Base-by-base conservation (phyloP, 495 filamentous ascomycete genomes). In the Platismatia glauca region DNA sequence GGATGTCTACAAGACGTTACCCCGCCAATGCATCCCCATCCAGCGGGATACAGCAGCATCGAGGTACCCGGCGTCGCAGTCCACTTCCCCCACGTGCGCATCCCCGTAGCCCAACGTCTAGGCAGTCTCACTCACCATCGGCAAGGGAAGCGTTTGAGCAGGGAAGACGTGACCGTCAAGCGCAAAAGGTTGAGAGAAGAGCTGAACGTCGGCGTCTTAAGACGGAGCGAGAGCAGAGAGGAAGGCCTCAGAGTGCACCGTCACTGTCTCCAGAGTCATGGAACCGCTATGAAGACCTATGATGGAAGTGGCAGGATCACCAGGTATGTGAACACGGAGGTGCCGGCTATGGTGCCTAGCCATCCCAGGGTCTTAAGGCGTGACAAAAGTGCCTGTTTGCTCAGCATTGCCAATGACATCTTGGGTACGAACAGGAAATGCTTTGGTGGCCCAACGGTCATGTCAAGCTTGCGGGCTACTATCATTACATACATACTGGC, bases 161-260 rank as follows among this genome's bases (percentile, higher is more conserved):
- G 48, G 52, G 43, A 34, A 39, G 35, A 12, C 58, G 29, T 33
- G 58, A 61, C 38, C 63, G 63, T 56, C 57, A 59, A 38, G 24
- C 39, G 20, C 41, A 38, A 22, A 61, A 65, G 29, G n/a, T 55
- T 33, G 62, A 64, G 57, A 58, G 57, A 27, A 44, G 46, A 55
- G 57, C 53, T 34, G 61, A 58, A 38, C 61, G 61, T 38, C 38
- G 41, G 27, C 61, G 61, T 48, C 55, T 63, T 15, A 58, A 58
- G 34, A 55, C 61, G 46, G 53, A 63, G 39, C 61, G 61, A 48
- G 61, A 63, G 43, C 61, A 29, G 41, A 43, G 41, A 20, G 37
- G 15, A 22, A 43, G 37, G 22, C n/a, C 53, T 48, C 22, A 55
- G 44, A 57, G 24, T 62, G 24, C 31, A n/a, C 29, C 12, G 20